phyloP scores from a whole-genome alignment of 805 yeast genomes.

The Metschnikowia similis region DNA sequence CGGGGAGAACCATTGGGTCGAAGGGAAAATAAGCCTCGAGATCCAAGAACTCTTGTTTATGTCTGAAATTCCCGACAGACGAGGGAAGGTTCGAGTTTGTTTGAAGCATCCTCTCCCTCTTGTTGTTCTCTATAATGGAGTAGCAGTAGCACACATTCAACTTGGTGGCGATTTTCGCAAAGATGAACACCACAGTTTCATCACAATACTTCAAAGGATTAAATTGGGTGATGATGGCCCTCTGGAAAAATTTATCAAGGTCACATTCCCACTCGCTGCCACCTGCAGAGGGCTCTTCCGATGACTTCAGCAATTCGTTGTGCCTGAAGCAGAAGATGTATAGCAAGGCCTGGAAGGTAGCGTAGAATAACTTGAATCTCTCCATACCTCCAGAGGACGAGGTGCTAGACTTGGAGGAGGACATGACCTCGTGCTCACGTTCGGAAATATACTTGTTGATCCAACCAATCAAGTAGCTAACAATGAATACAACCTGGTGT shows the following conservation, averaged over 20 bases:
- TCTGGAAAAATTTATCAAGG: conserved; percentile 81
- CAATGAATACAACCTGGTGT: conserved; percentile 73
- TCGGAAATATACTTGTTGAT: conserved; percentile 74
- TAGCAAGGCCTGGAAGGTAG: conserved; percentile 84
- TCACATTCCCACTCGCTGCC: conserved; percentile 68
- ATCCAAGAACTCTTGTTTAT: conserved; percentile 79
- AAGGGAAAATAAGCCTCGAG: conserved; percentile 95
- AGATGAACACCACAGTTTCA: conserved; percentile 87
- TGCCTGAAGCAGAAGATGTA: conserved; percentile 92
- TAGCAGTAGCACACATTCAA: conserved; percentile 91
- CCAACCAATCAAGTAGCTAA: conserved; percentile 83
- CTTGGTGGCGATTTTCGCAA: conserved; percentile 87
- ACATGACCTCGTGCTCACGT: conserved; percentile 77
- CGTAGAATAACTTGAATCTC: conserved; percentile 81
- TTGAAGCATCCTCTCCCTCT: conserved; percentile 58
- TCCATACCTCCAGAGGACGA: conserved; percentile 69
- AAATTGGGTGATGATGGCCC: conserved; percentile 80
- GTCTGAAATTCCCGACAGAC: conserved; percentile 41
- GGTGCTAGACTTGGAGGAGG: conserved; percentile 17
- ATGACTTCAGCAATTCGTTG: conserved; percentile 44
- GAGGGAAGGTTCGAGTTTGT: conserved; percentile 33
- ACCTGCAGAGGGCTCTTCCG: conserved; percentile 12
- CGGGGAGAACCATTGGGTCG: conserved; percentile 79
- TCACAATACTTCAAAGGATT: conserved; percentile 92
- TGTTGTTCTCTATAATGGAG: conserved; percentile 86